Evolutionary conservation across 2,329 filamentous ascomycete genomes (phyloP).

Genomic region (Knufia petricola): DNA sequence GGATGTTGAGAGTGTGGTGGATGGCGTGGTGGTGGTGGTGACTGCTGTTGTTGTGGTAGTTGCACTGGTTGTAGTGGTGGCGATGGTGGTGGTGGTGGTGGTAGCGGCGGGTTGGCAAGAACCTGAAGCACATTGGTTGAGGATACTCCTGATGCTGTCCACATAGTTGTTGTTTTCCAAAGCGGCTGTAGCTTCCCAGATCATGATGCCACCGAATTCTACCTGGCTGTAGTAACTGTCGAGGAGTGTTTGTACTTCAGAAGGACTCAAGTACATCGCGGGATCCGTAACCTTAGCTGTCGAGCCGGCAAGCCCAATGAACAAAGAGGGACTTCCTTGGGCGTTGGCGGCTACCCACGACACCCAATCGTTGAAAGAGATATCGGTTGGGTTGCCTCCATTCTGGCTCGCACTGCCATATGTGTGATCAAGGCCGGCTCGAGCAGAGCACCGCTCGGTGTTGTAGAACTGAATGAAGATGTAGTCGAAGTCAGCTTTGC

Average conservation of each 20-base stretch:
- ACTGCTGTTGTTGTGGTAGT: background rate
- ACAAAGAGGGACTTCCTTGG: constrained; percentile 32
- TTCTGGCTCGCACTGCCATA: constrained; percentile 23
- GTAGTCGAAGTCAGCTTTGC: constrained; percentile 40
- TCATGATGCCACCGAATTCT: constrained; percentile 50
- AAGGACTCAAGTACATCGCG: constrained; percentile 39
- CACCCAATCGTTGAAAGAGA: constrained; percentile 41
- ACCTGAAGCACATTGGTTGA: background rate
- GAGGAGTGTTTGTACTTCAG: constrained; percentile 38
- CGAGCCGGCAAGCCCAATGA: constrained; percentile 41
- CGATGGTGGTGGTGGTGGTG: constrained; percentile 10
- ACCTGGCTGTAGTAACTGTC: constrained; percentile 31
- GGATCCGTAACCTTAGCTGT: constrained; percentile 22
- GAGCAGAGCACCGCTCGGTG: constrained; percentile 42
- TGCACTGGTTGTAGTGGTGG: constrained; percentile 8
- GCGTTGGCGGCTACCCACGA: constrained; percentile 28
- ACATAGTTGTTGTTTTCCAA: constrained; percentile 35
- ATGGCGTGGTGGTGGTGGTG: constrained; percentile 11
- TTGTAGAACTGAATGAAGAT: constrained; percentile 50
- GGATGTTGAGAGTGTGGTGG: constrained; percentile 7
- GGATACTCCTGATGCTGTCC: constrained; percentile 33
- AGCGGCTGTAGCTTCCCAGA: constrained; percentile 48
- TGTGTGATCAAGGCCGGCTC: constrained; percentile 30
- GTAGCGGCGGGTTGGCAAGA: constrained; percentile 10
- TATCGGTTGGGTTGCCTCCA: constrained; percentile 24